Conservation (phyloP, 2,329 filamentous ascomycete genomes). For the Aspergillus vadensis region DNA sequence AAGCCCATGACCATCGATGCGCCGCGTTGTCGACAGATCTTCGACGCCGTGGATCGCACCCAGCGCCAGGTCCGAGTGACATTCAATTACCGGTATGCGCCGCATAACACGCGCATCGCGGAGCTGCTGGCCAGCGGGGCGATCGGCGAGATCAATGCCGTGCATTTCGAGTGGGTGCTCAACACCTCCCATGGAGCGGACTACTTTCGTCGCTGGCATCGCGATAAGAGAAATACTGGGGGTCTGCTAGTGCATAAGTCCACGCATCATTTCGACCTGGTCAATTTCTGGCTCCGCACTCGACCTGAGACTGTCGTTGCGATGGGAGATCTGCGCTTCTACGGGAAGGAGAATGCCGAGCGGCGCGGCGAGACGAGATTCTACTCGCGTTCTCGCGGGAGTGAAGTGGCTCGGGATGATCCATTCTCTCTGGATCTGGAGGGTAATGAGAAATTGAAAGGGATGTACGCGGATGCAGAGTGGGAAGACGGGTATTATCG, state of each 20-base stretch:
- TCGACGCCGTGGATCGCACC: constrained; percentile 56
- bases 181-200: constrained; percentile 64
- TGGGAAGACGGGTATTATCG: constrained; percentile 64
- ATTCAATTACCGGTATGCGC: constrained; percentile 67
- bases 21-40: constrained; percentile 56
- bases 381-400: constrained; percentile 50
- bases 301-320: constrained; percentile 60
- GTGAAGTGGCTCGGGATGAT: constrained; percentile 54
- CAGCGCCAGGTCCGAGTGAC: constrained; percentile 57
- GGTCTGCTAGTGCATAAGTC: constrained; percentile 64
- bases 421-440: constrained; percentile 62
- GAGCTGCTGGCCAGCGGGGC: constrained; percentile 57
- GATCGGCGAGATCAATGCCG: constrained; percentile 59
- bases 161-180: constrained; percentile 67
- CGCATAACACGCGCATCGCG: constrained; percentile 64
- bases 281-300: constrained; percentile 64
- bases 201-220: constrained; percentile 66
- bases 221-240: constrained; percentile 62
- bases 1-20: constrained; percentile 68
- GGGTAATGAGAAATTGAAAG: constrained; percentile 56
- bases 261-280: constrained; percentile 65
- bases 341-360: constrained; percentile 64
- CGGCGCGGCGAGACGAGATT: constrained; percentile 54
- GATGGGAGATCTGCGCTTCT: constrained; percentile 61
- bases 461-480: constrained; percentile 64